Evolutionary conservation across 2,329 filamentous ascomycete species (phyloP), one percentile per base, ranked within the genome.

Genomic region (Nakataea oryzae): DNA sequence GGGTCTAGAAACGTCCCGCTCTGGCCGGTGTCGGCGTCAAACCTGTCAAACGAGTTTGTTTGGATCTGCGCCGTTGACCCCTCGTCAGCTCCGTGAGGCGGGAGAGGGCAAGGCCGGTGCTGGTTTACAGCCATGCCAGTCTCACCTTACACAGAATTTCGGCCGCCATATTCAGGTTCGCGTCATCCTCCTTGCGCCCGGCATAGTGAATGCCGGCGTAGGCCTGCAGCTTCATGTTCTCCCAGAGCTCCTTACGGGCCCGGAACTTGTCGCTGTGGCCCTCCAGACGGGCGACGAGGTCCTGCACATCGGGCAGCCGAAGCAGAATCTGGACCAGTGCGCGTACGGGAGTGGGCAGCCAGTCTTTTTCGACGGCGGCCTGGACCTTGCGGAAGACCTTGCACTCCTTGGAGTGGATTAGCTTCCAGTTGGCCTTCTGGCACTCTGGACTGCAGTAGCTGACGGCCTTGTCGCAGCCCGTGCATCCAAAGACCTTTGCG

Each of bases 21-120:
- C 62, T 80, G 75, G 1, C 76, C 80, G 9, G 80, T 70, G 66
- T 86, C 82, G 2, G 73, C 70, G 61, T 86, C 82, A 29, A 75
- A 75, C 61, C 81, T 75, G 67, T 83, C 82, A 69, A 87, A 87
- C 4, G 83, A 78, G 71, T 88, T 88, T 50, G 83, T 84, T 69
- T 84, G 78, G 63, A 86, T 78, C 83, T 86, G 63, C 21, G 4
- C n/a, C 1, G 32, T 24, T 54, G 54, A 27, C 11, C 14, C 4
- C 12, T 13, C 17, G 12, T 60, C 28, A 60, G 28, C 24, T 21
- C n/a, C 8, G 29, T 13, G 12, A 41, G n/a, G n/a, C n/a, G n/a
- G n/a, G n/a, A n/a, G n/a, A n/a, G n/a, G n/a, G n/a, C n/a, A n/a
- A 4, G 17, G 21, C 21, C 9, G 21, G 13, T n/a, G 21, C 24